These are phyloP conservation scores for Alternaria infectoria DNA, from an alignment of 2,329 filamentous ascomycete species.

Conservation along the genomic window DNA sequence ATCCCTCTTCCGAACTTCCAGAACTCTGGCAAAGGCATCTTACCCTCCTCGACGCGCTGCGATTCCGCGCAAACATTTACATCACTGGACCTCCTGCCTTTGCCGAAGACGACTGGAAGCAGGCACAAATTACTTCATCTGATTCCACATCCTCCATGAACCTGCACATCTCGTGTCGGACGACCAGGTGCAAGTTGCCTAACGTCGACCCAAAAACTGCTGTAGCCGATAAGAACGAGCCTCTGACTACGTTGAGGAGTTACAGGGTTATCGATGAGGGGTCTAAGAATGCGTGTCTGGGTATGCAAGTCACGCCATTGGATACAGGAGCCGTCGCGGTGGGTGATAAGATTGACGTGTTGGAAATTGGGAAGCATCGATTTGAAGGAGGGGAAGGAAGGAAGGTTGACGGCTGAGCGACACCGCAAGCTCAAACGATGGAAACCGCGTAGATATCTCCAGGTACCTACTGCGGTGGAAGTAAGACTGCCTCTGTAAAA, in stretches of 20 bases:
- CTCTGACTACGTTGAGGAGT: conserved; percentile 64
- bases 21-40: conserved; percentile 50
- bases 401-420: conserved; percentile 12
- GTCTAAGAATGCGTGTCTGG: conserved; percentile 65
- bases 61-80: conserved; percentile 77
- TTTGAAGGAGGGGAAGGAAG: conserved; percentile 25
- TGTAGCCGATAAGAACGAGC: conserved; percentile 61
- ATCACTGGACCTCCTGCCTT: conserved; percentile 69
- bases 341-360: conserved; percentile 42
- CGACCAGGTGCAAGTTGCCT: conserved; percentile 72
- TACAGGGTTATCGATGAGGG: conserved; percentile 67
- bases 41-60: conserved; percentile 64
- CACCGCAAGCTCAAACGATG: background rate
- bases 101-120: conserved; percentile 74
- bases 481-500: background rate
- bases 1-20: conserved; percentile 43
- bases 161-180: conserved; percentile 66
- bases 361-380: conserved; percentile 42
- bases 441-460: background rate
- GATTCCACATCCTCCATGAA: conserved; percentile 26
- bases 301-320: conserved; percentile 69
- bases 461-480: background rate
- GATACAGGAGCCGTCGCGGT: conserved; percentile 37
- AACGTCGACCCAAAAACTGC: conserved; percentile 71
- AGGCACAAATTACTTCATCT: conserved; percentile 46